Percentiles rank a stretch among this genome's conserved stretches.
Evolutionary conservation across 2,329 filamentous ascomycete species (phyloP).

Genomic region (Cytospora chrysosperma): DNA sequence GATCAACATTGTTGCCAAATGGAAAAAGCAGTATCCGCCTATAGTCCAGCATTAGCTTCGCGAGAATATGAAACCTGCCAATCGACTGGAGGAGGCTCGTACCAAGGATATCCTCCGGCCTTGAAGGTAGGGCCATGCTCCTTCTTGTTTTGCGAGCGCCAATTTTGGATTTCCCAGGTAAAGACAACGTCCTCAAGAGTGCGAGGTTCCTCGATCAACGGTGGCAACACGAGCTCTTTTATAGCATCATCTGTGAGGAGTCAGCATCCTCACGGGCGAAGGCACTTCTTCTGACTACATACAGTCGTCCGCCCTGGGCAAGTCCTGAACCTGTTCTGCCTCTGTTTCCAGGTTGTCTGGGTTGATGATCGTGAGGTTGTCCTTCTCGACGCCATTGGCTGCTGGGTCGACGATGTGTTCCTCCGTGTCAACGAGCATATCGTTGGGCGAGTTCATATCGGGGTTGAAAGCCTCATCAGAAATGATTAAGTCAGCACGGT

Average conservation of each 20-base stretch:
- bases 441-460: conserved; percentile 53
- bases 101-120: conserved; percentile 87
- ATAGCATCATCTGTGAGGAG: conserved; percentile 70
- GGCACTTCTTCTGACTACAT: conserved; percentile 31
- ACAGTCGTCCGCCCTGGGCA: conserved; percentile 55
- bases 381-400: conserved; percentile 48
- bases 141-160: conserved; percentile 73
- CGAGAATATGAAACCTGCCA: background rate
- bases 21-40: conserved; percentile 96
- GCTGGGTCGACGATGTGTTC: conserved; percentile 50
- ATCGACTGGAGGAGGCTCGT: conserved; percentile 34
- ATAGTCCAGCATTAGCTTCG: conserved; percentile 26
- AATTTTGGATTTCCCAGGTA: conserved; percentile 87
- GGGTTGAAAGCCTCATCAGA: conserved; percentile 49
- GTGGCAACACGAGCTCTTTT: conserved; percentile 74
- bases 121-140: conserved; percentile 87
- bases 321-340: conserved; percentile 46
- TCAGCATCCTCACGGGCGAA: conserved; percentile 29
- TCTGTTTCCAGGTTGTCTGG: conserved; percentile 52
- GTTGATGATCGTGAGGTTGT: conserved; percentile 54
- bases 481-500: conserved; percentile 29
- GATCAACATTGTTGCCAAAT: conserved; percentile 90
- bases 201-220: conserved; percentile 72
- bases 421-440: conserved; percentile 56
- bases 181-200: conserved; percentile 71